Evolutionary conservation across 352 stramenopile genomes (phyloP).

Genomic region (Elongisporangium senticosum): DNA sequence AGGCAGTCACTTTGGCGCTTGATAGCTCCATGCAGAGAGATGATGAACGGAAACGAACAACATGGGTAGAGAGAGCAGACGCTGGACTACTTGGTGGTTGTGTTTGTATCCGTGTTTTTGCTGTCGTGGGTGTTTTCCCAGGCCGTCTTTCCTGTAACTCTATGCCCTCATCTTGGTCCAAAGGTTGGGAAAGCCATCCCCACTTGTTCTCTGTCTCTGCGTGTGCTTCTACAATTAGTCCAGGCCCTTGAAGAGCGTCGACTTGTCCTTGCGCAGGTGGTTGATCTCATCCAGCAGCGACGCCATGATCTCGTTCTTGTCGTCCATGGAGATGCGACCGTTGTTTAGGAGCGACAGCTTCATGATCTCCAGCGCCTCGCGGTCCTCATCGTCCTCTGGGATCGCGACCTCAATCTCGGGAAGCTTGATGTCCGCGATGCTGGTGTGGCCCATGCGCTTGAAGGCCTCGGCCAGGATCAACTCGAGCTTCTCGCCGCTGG

Average conservation of each 20-base stretch:
- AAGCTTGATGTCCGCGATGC: conserved; percentile 64
- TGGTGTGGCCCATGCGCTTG: conserved; percentile 68
- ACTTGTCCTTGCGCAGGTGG: conserved; percentile 82
- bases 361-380: conserved; percentile 84
- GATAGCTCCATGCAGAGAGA: not conserved
- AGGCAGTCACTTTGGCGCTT: not conserved
- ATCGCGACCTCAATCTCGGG: conserved; percentile 70
- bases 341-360: conserved; percentile 88
- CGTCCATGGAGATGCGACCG: conserved; percentile 80
- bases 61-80: not conserved
- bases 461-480: conserved; percentile 70
- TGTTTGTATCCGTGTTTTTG: not conserved
- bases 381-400: conserved; percentile 60
- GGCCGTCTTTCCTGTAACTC: not conserved
- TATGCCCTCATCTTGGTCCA: not conserved
- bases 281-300: conserved; percentile 79
- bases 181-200: not conserved
- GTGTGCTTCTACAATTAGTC: conserved; percentile 25
- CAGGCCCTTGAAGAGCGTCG: conserved; percentile 74
- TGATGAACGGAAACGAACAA: not conserved
- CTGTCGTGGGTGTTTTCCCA: not conserved
- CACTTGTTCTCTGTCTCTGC: conserved; percentile 10
- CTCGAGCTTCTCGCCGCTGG: conserved; percentile 56
- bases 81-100: not conserved
- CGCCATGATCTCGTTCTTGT: conserved; percentile 86